Base-by-base conservation (phyloP, 208 protist genomes). In the Trichomonas vaginalis region DNA sequence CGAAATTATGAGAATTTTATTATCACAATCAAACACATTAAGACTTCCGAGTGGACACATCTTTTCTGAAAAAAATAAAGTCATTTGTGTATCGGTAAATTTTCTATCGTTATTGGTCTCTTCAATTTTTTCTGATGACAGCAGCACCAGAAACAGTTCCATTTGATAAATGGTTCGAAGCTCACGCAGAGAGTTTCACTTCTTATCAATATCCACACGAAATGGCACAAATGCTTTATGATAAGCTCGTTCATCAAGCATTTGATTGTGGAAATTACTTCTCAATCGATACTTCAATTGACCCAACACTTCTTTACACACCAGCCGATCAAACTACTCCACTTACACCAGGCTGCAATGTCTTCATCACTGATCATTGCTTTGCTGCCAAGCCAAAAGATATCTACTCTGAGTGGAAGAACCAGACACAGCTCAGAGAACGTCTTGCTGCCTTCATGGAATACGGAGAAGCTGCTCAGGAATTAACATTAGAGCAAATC, bases 291-390 rank as follows among this genome's bases (percentile, higher is more conserved):
- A 37, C 10, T 12, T 56, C 49, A 56, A 15, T 56, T 15, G 82
- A 90, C 48, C 82, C 82, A 90, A 90, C 82, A 48, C 82, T 90
- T n/a, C 0, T 90, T 48, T 90, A 90, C 42, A 90, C 82, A 90
- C 82, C 82, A 48, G 0, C 46, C 0, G 82, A 90, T 32, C 8
- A n/a, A 48, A 3, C 17, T 1, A 27, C 42, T 6, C 82, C 42
- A 35, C 42, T 90, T n/a, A 46, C 37, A 37, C 40, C 40, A 46
- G 17, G 42, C 32, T 48, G 23, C 17, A 48, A 90, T n/a, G 42
- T 90, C 23, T 90, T 90, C 23, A 17, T 90, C 10, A 35, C 15
- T 35, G 82, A 90, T 90, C 82, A 90, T n/a, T 90, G 82, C 23
- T 90, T 35, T 35, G 35, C 23, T 3, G 6, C 15, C 6, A 37